Conservation (phyloP, 495 filamentous ascomycete genomes). For the Penicillium coffeae region DNA sequence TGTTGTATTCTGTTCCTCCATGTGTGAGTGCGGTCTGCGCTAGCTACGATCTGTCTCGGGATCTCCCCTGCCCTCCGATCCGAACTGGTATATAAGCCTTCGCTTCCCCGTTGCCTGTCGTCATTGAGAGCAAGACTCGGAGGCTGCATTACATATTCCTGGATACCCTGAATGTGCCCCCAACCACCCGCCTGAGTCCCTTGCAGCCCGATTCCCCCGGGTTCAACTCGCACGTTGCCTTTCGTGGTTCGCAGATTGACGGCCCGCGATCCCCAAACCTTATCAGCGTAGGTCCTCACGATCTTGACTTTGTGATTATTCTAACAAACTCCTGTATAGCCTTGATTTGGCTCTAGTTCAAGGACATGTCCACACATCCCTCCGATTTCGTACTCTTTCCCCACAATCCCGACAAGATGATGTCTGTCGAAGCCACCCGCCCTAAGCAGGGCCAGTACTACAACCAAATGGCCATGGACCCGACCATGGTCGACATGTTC, state of each 20-base stretch:
- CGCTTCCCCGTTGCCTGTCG: neutral
- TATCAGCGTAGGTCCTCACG: constrained; percentile 18
- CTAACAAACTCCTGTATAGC: no score
- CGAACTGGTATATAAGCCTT: constrained; percentile 9
- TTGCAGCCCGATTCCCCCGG: constrained; percentile 11
- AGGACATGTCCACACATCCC: constrained; percentile 11
- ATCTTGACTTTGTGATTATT: no score
- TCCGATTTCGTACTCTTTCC: constrained; percentile 24
- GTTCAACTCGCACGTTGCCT: constrained; percentile 20
- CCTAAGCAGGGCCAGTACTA: constrained; percentile 33
- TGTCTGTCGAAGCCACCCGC: constrained; percentile 37
- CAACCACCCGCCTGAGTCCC: constrained; percentile 3
- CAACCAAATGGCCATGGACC: constrained; percentile 32
- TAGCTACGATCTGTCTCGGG: neutral
- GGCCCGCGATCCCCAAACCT: constrained; percentile 25
- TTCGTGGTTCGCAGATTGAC: constrained; percentile 20
- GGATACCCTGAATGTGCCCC: no score
- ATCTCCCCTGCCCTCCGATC: neutral
- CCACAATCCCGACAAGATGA: constrained; percentile 25
- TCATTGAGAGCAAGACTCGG: neutral
- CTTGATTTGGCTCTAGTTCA: no score
- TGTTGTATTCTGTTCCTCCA: neutral
- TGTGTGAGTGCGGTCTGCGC: constrained; percentile 9
- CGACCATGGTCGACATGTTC: constrained; percentile 33
- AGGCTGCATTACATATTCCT: no score